These are phyloP conservation scores for Buddleja alternifolia DNA, from an alignment of 257 asterid species.

Conservation along the genomic window DNA sequence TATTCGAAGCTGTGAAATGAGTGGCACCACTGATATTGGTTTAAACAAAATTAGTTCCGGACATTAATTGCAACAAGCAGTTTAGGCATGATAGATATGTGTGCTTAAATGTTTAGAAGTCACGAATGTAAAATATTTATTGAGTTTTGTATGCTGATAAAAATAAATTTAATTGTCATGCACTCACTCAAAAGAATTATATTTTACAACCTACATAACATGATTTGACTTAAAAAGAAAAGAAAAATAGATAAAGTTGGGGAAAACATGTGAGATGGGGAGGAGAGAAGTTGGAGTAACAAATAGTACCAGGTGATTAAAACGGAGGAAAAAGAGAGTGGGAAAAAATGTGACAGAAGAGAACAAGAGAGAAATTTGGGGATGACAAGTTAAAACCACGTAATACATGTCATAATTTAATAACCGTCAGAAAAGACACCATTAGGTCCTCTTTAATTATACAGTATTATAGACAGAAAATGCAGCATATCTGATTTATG, in stretches of 20 bases:
- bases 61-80: not conserved
- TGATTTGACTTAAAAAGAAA: not conserved
- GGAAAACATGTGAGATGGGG: not conserved
- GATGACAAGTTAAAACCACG: not conserved
- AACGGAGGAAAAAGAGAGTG: not conserved
- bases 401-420: not conserved
- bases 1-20: constrained; percentile 51
- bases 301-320: not conserved
- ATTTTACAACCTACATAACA: not conserved
- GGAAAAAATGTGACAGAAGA: not conserved
- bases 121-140: not conserved
- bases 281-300: not conserved
- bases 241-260: not conserved
- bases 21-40: constrained; percentile 45
- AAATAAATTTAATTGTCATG: no score
- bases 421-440: not conserved
- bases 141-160: not conserved
- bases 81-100: not conserved
- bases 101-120: not conserved
- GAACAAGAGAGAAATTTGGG: not conserved
- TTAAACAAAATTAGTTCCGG: constrained; percentile 23
- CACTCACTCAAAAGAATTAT: no score
- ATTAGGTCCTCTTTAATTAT: not conserved
- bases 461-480: not conserved
- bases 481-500: not conserved